A percentile compares a stretch with the other conserved stretches of the same genome.
Evolutionary conservation across 2,329 filamentous ascomycete species (phyloP).

Genomic region (Apiospora sp.): DNA sequence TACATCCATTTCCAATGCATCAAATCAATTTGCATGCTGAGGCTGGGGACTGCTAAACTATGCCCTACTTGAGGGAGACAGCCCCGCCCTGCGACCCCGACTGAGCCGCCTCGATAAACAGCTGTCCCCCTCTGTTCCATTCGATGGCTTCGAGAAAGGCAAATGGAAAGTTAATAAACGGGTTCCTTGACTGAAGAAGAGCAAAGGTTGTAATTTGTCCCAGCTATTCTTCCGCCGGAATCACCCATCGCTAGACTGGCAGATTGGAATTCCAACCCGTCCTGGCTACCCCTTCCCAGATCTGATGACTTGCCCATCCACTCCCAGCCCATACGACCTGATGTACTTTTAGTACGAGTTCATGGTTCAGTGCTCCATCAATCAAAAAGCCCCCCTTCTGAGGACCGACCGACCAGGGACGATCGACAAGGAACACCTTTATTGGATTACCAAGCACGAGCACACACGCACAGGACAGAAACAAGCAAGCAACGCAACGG

Average conservation of each 20-base stretch:
- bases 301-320: constrained; percentile 3
- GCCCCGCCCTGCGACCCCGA: constrained; percentile 7
- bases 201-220: neutral
- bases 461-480: neutral
- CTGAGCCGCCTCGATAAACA: constrained; percentile 16
- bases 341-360: constrained; percentile 10
- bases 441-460: constrained; percentile 17
- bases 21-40: constrained; percentile 13
- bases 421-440: constrained; percentile 20
- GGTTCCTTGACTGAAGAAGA: constrained; percentile 8
- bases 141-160: constrained; percentile 14
- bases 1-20: neutral
- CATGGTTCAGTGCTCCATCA: constrained; percentile 10
- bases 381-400: constrained; percentile 7
- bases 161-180: constrained; percentile 19
- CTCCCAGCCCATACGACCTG: constrained; percentile 2
- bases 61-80: neutral
- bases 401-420: constrained; percentile 8
- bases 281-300: neutral
- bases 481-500: neutral
- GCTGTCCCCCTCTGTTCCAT: constrained; percentile 4
- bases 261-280: neutral
- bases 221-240: constrained; percentile 13
- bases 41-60: constrained; percentile 1
- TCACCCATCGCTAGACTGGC: neutral